phyloP scores from a whole-genome alignment of 305 asterid genomes.

The Solanum hybrid region DNA sequence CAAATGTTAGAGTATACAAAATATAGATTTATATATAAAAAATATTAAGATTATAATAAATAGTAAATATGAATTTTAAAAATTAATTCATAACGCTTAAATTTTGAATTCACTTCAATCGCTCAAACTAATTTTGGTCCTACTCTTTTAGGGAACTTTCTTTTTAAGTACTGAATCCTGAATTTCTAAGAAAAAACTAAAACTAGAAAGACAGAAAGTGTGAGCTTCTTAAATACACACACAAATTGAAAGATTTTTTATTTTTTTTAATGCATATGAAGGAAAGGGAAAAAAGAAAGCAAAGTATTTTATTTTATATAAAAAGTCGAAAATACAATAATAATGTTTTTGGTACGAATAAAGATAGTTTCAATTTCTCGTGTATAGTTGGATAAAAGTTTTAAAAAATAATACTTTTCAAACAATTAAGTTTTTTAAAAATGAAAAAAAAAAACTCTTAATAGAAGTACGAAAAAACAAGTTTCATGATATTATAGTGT shows the following conservation, averaged over 20 bases:
- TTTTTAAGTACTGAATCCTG: slow-evolving; percentile 8
- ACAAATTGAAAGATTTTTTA: not conserved
- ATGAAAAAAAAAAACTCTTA: too few relatives aligned
- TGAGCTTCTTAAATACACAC: slow-evolving; percentile 18
- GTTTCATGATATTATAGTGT: not conserved
- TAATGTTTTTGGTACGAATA: too few relatives aligned
- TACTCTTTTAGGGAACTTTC: slow-evolving; percentile 11
- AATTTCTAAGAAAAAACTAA: slow-evolving; percentile 26
- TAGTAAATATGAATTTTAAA: not conserved
- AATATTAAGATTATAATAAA: not conserved
- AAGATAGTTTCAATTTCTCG: too few relatives aligned
- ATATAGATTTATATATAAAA: not conserved
- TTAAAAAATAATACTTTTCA: too few relatives aligned
- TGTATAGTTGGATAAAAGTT: too few relatives aligned
- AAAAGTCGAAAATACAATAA: not conserved
- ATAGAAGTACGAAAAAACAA: too few relatives aligned
- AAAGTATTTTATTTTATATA: not conserved
- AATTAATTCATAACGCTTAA: not conserved
- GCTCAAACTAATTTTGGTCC: not conserved
- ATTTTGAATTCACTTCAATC: not conserved
- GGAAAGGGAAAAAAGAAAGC: not conserved
- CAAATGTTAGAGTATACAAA: slow-evolving; percentile 28
- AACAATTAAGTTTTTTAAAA: too few relatives aligned
- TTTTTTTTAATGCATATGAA: not conserved
- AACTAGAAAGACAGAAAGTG: slow-evolving; percentile 24